These are phyloP conservation scores for Suillus clintonianus DNA, from an alignment of 768 basidiomycete species.

Conservation along the genomic window DNA sequence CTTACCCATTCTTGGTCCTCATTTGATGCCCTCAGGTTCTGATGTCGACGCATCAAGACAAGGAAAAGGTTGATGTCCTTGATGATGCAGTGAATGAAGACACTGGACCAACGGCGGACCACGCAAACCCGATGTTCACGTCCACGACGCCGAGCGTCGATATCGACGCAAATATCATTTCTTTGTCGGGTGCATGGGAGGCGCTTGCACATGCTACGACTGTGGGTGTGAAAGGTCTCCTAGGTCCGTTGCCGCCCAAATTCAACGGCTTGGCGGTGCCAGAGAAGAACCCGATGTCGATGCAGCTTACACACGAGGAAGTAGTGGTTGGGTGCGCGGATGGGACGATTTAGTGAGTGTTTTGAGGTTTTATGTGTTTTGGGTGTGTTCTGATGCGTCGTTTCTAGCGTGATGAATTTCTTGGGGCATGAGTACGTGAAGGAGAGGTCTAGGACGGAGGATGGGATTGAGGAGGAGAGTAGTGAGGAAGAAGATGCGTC, in stretches of 20 bases:
- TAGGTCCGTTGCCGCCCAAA: conserved; percentile 63
- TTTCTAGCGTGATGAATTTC: conserved; percentile 58
- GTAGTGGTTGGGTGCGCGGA: conserved; percentile 83
- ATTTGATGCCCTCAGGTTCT: conserved; percentile 55
- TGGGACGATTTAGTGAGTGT: conserved; percentile 80
- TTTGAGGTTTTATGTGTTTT: not conserved
- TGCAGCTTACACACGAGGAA: conserved; percentile 89
- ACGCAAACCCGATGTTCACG: conserved; percentile 12
- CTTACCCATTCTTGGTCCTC: not conserved
- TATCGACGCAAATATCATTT: conserved; percentile 64
- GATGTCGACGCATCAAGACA: conserved; percentile 79
- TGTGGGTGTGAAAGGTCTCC: conserved; percentile 55
- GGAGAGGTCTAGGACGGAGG: conserved; percentile 14
- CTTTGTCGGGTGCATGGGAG: conserved; percentile 75
- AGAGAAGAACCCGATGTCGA: conserved; percentile 93
- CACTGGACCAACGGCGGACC: conserved; percentile 7
- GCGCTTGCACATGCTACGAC: conserved; percentile 51
- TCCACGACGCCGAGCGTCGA: conserved; percentile 48
- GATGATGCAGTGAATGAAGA: conserved; percentile 8
- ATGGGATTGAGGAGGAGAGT: not conserved
- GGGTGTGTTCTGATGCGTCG: conserved; percentile 12
- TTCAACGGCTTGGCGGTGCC: conserved; percentile 82
- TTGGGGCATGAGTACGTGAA: conserved; percentile 58
- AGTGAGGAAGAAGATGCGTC: not conserved
- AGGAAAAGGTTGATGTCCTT: conserved; percentile 34